phyloP scores from a whole-genome alignment of 73 alveolate genomes.

The Paramecium octaurelia region DNA sequence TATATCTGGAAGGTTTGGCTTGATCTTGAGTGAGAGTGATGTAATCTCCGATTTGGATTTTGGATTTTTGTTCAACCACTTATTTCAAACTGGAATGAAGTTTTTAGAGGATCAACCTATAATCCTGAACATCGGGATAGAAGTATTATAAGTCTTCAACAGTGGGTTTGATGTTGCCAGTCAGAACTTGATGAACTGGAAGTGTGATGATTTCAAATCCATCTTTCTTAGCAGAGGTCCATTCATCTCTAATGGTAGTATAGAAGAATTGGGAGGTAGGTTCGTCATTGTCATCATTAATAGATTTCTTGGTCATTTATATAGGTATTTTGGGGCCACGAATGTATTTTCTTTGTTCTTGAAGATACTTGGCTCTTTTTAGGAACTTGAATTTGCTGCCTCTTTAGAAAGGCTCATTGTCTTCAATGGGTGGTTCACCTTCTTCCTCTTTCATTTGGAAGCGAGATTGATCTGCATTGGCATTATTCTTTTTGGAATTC shows the following conservation, averaged over 20 bases:
- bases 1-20: background rate
- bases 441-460: constrained; percentile 5
- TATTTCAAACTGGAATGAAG: background rate
- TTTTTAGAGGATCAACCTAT: background rate
- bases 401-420: background rate
- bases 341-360: background rate
- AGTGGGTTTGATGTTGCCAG: constrained; percentile 22
- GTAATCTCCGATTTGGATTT: constrained; percentile 15
- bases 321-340: constrained; percentile 31
- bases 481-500: background rate
- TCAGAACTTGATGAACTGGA: background rate
- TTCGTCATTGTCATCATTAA: constrained; percentile 40
- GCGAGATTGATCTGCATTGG: background rate
- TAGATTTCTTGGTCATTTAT: background rate
- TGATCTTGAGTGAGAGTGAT: background rate
- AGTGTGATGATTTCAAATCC: background rate
- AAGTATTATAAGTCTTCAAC: background rate
- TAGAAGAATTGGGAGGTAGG: background rate
- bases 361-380: background rate
- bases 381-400: background rate
- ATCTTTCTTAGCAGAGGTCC: constrained; percentile 35
- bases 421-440: background rate
- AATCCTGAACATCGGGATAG: constrained; percentile 34
- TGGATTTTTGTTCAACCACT: background rate
- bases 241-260: constrained; percentile 24